These are phyloP conservation scores for Russula sp. DNA, from an alignment of 768 basidiomycete genomes.

Conservation along the genomic window DNA sequence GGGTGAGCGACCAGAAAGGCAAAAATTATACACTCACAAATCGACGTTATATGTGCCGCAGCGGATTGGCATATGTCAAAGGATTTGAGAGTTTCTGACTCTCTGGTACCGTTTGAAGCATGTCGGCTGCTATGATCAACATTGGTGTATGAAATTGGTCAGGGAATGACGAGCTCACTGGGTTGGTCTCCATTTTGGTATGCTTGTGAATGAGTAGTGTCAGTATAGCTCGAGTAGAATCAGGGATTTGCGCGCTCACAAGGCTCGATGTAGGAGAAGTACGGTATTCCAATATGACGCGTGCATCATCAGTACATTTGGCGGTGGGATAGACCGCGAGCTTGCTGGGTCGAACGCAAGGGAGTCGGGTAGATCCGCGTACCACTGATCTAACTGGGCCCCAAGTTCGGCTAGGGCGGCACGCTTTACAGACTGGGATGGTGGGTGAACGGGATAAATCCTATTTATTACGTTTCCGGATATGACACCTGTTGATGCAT, in stretches of 20 bases:
- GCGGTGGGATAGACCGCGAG: conserved; percentile 53
- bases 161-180: conserved; percentile 44
- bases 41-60: conserved; percentile 64
- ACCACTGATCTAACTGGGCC: conserved; percentile 70
- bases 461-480: conserved; percentile 62
- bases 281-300: conserved; percentile 76
- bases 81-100: conserved; percentile 46
- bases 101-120: conserved; percentile 21
- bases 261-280: conserved; percentile 70
- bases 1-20: background rate
- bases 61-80: conserved; percentile 75
- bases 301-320: conserved; percentile 66
- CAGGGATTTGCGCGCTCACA: conserved; percentile 49
- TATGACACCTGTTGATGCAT: conserved; percentile 50
- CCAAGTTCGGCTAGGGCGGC: conserved; percentile 55
- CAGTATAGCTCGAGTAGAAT: background rate
- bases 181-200: conserved; percentile 59
- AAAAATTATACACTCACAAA: conserved; percentile 43
- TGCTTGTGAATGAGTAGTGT: conserved; percentile 40
- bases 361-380: conserved; percentile 59
- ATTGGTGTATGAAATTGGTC: background rate
- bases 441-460: conserved; percentile 65
- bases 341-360: conserved; percentile 59
- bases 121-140: conserved; percentile 12
- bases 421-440: conserved; percentile 48